Conservation (phyloP, 148 eudicot species). For the Gaultheria prostrata region DNA sequence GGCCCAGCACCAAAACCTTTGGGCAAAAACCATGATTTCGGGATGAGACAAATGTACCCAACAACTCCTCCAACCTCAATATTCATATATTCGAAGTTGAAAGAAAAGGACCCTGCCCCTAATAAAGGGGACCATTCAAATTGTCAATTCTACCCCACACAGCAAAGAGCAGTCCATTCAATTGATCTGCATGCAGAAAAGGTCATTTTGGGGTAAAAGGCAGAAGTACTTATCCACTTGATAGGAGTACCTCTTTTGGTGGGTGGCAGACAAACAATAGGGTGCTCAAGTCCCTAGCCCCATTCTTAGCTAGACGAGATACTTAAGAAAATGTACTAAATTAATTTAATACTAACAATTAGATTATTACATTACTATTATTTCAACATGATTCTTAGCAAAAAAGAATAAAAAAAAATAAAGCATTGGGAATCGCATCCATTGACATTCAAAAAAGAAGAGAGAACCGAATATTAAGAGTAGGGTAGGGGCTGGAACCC, state of each 20-base stretch:
- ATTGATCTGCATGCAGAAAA: not conserved
- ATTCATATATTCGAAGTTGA: not conserved
- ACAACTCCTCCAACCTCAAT: not conserved
- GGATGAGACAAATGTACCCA: not conserved
- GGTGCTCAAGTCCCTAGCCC: not conserved
- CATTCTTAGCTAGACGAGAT: not conserved
- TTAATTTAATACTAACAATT: not conserved
- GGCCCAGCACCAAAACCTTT: not conserved
- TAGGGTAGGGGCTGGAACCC: not conserved
- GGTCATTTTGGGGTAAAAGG: not conserved
- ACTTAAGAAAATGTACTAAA: not conserved
- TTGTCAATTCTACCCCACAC: not conserved
- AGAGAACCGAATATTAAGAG: constrained; percentile 1
- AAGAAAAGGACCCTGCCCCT: not conserved
- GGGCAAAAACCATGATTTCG: not conserved
- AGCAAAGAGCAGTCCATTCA: not conserved
- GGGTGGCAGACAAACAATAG: not conserved
- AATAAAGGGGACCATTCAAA: not conserved
- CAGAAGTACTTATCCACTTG: not conserved
- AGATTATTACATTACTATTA: not conserved
- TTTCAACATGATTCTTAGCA: not conserved
- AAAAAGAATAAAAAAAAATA: not conserved
- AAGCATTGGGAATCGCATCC: constrained; percentile 16
- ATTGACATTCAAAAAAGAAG: constrained; percentile 9
- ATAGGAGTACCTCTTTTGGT: not conserved